Evolutionary conservation across 2,329 filamentous ascomycete genomes (phyloP), one percentile per base, ranked within the genome.

Genomic region (Dothiorella sarmentorum): DNA sequence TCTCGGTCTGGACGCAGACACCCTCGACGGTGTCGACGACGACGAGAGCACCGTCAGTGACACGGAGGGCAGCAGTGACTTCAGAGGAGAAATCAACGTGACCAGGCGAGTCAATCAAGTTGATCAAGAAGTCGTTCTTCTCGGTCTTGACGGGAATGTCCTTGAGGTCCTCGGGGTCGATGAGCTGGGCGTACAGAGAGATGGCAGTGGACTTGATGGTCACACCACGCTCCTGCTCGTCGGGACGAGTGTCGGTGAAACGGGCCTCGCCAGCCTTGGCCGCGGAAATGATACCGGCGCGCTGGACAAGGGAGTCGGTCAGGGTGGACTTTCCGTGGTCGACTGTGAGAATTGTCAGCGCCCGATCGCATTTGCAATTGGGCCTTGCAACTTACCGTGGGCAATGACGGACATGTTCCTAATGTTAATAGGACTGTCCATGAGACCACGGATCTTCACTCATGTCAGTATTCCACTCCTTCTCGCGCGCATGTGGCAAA

Each of bases 11-110:
- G 77, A 99, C 94, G 81, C 94, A 99, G 72, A 99, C 95, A 91
- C 94, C 94, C 81, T 97, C 94, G 70, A 99, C 90, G 80, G 92
- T 97, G 84, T 99, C 94, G 83, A 99, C 94, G 81, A 99, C 94
- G 75, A 99, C 94, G 69, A 99, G 90, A 73, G 94, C 94, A 90
- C 94, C 94, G 75, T 99, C 94, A 71, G 94, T 99, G 81, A 99
- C 94, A 91, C 94, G 94, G 75, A 99, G 93, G 76, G 94, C 94
- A 77, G 94, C 94, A 75, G 94, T 99, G 76, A 99, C 94, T 78
- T 99, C 94, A 67, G 94, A 99, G 40, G 94, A 99, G 88, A 99
- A 99, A 83, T 99, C 94, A 83, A 99, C 94, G 93, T 99, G 94
- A 86, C 94, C 94, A 64, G 94, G 94, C 62, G 94, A 99, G 82